These are phyloP conservation scores for Rhododendron simsii DNA, from an alignment of 148 eudicot genomes.

Conservation along the genomic window DNA sequence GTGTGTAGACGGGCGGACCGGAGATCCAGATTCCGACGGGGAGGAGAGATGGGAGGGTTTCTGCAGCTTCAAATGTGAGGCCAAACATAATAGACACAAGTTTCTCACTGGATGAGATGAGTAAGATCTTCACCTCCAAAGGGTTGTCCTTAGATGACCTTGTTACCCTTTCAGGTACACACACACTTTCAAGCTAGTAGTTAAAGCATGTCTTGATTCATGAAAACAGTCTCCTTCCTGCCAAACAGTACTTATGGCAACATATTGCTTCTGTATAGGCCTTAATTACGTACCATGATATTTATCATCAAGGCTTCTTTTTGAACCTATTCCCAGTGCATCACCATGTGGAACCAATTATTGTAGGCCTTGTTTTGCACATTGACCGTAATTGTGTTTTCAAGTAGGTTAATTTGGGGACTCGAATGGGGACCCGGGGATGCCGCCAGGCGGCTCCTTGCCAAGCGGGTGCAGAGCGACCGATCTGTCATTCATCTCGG, in stretches of 20 bases:
- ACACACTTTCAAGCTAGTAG: background rate
- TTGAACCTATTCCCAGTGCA: background rate
- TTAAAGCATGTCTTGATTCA: background rate
- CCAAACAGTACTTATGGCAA: background rate
- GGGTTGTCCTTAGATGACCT: conserved; percentile 60
- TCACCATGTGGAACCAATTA: background rate
- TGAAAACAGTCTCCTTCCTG: background rate
- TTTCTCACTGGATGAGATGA: conserved; percentile 61
- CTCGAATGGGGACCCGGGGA: too few relatives aligned
- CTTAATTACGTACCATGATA: background rate
- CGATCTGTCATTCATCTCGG: too few relatives aligned
- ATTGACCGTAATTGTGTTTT: background rate
- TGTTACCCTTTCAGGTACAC: conserved; percentile 66
- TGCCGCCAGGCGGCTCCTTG: too few relatives aligned
- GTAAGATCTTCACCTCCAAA: conserved; percentile 40
- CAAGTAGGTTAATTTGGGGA: background rate
- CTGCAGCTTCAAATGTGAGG: conserved; percentile 50
- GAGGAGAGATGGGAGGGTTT: conserved; percentile 61
- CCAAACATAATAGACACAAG: conserved; percentile 68
- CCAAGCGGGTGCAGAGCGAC: too few relatives aligned
- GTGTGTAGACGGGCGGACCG: conserved; percentile 61
- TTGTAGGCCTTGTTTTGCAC: background rate
- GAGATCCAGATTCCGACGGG: conserved; percentile 51
- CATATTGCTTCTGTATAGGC: background rate
- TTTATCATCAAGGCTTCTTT: background rate